Percentiles rank a stretch among this genome's conserved stretches.
These are phyloP conservation scores for Eutypa lata DNA, from an alignment of 2,329 filamentous ascomycete genomes.

Conservation along the genomic window DNA sequence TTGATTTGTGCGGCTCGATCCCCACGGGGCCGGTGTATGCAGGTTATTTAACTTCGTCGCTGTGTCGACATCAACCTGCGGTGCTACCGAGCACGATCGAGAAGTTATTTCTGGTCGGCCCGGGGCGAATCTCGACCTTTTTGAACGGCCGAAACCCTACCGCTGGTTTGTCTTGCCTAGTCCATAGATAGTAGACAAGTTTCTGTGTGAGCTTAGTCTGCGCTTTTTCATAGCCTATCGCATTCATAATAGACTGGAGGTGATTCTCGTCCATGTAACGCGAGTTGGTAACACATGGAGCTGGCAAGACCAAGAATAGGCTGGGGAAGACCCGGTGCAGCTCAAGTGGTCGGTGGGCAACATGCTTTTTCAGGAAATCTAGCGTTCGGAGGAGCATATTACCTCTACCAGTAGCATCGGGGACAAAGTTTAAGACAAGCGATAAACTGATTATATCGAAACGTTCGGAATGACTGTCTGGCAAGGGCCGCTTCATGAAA, in stretches of 20 bases:
- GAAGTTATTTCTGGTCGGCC: conserved; percentile 84
- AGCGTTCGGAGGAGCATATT: conserved; percentile 80
- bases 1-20: not conserved
- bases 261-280: conserved; percentile 76
- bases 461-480: conserved; percentile 53
- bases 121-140: conserved; percentile 77
- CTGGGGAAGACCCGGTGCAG: conserved; percentile 53
- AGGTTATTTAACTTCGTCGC: not conserved
- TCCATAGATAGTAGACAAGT: conserved; percentile 88
- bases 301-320: conserved; percentile 85
- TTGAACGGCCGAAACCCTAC: conserved; percentile 41
- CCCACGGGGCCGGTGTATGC: not conserved
- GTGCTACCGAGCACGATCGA: conserved; percentile 61
- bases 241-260: conserved; percentile 70
- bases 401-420: conserved; percentile 69
- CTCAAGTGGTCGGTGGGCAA: conserved; percentile 13
- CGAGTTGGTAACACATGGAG: conserved; percentile 85
- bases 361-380: conserved; percentile 57
- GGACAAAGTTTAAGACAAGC: conserved; percentile 91
- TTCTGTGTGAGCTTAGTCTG: conserved; percentile 75
- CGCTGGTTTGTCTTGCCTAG: conserved; percentile 32
- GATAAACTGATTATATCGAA: conserved; percentile 93
- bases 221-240: conserved; percentile 67
- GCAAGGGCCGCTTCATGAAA: conserved; percentile 85
- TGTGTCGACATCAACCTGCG: conserved; percentile 12